phyloP scores from a whole-genome alignment of 768 basidiomycete genomes.

The Asterophora parasitica region DNA sequence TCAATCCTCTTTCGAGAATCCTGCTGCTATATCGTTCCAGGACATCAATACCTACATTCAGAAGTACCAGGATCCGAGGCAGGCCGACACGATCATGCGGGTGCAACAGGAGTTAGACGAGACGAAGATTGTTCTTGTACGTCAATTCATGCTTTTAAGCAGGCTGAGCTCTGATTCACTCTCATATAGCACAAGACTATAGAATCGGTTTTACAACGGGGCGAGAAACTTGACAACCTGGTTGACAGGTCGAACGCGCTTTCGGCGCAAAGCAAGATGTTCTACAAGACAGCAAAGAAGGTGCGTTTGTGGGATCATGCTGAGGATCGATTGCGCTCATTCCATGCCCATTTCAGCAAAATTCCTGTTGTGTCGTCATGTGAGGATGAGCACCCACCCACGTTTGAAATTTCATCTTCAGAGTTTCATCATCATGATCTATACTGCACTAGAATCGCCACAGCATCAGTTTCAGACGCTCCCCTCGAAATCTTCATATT shows the following conservation, averaged over 20 bases:
- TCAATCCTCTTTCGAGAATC: constrained; percentile 60
- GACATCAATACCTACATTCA: constrained; percentile 71
- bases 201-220: constrained; percentile 91
- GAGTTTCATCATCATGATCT: constrained; percentile 7
- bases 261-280: constrained; percentile 92
- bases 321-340: neutral
- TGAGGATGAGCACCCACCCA: constrained; percentile 24
- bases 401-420: constrained; percentile 16
- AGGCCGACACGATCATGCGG: constrained; percentile 97
- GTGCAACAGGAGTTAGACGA: constrained; percentile 98
- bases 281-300: constrained; percentile 99
- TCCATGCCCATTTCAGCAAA: constrained; percentile 60
- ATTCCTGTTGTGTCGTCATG: constrained; percentile 90
- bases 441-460: constrained; percentile 3
- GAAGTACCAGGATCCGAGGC: constrained; percentile 95
- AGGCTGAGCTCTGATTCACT: neutral
- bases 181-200: constrained; percentile 91
- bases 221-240: constrained; percentile 93
- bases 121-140: constrained; percentile 95
- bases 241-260: constrained; percentile 91
- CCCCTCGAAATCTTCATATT: neutral
- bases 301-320: constrained; percentile 35
- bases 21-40: constrained; percentile 69
- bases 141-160: constrained; percentile 23
- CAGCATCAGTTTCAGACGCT: neutral